Evolutionary conservation across 768 basidiomycete genomes (phyloP).

Genomic region (Pulveroboletus frians): DNA sequence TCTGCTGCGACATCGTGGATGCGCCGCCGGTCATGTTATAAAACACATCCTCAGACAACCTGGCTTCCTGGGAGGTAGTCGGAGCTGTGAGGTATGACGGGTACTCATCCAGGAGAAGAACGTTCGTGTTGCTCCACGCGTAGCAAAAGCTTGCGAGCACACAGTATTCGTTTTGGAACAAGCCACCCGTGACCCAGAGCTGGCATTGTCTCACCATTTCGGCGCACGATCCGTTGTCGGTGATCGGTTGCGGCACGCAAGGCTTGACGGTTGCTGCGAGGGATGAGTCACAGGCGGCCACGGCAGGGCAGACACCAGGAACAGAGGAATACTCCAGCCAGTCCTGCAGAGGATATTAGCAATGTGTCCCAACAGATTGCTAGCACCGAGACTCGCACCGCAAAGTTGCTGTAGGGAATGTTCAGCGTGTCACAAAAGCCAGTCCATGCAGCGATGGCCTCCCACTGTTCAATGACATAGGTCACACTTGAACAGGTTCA

Average conservation of each 20-base stretch:
- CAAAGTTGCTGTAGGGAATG: constrained; percentile 21
- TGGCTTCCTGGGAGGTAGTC: constrained; percentile 9
- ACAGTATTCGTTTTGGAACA: constrained; percentile 24
- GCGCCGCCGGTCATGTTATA: constrained; percentile 18
- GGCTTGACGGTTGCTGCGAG: neutral
- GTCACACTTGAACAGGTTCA: constrained; percentile 8
- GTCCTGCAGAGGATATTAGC: constrained; percentile 10
- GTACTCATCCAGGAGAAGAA: constrained; percentile 15
- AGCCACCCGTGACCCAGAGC: constrained; percentile 17
- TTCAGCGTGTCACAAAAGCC: constrained; percentile 18
- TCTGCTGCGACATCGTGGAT: constrained; percentile 17
- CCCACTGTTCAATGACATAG: constrained; percentile 9
- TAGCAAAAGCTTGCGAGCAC: constrained; percentile 24
- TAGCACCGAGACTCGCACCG: constrained; percentile 1
- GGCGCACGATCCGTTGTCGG: constrained; percentile 20
- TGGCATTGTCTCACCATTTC: constrained; percentile 15
- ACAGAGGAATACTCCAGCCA: constrained; percentile 21
- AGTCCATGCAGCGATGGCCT: constrained; percentile 19
- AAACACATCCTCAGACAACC: constrained; percentile 16
- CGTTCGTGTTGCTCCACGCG: constrained; percentile 19
- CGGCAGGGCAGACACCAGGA: constrained; percentile 18
- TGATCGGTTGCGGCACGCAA: constrained; percentile 19
- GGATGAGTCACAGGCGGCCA: constrained; percentile 8
- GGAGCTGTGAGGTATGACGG: constrained; percentile 4
- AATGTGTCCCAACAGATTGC: neutral